Conservation (phyloP, 1,139 yeast genomes). For the Arxiozyma heterogenica region DNA sequence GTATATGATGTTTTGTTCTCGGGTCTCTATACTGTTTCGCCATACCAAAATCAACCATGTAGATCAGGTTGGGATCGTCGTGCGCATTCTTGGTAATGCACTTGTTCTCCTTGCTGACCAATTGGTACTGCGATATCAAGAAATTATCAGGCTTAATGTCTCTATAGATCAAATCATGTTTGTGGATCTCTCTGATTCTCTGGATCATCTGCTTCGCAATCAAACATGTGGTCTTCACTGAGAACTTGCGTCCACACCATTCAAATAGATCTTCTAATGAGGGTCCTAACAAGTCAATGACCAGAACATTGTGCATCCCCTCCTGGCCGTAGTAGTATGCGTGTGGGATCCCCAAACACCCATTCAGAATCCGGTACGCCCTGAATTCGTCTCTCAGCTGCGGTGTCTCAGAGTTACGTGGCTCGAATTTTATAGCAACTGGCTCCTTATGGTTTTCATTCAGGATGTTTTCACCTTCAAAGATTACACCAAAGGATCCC, state of each 20-base stretch:
- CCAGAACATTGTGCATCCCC: conserved; percentile 95
- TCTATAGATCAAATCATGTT: conserved; percentile 86
- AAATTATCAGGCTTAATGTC: conserved; percentile 70
- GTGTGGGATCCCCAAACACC: conserved; percentile 96
- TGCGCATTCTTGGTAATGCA: conserved; percentile 34
- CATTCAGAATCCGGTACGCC: conserved; percentile 87
- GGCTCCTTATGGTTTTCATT: conserved; percentile 65
- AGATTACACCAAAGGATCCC: conserved; percentile 96
- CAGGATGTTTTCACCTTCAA: conserved; percentile 83
- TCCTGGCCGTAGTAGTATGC: conserved; percentile 97
- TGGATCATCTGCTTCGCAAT: conserved; percentile 92
- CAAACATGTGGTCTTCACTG: conserved; percentile 84
- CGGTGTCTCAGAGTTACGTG: conserved; percentile 87
- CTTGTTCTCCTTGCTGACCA: conserved; percentile 15
- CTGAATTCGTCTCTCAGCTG: conserved; percentile 95
- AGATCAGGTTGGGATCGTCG: conserved; percentile 95
- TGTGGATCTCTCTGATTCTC: conserved; percentile 91
- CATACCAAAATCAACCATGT: conserved; percentile 92
- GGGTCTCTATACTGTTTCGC: conserved; percentile 95
- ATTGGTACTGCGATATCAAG: conserved; percentile 40
- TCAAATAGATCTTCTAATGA: conserved; percentile 91
- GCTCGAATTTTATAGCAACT: conserved; percentile 92
- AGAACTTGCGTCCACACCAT: conserved; percentile 88
- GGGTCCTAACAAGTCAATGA: conserved; percentile 91
- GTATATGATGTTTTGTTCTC: conserved; percentile 87